A percentile compares a stretch with the other conserved stretches of the same genome.
Conservation (phyloP, 2,329 filamentous ascomycete species). For the Ilyonectria robusta region DNA sequence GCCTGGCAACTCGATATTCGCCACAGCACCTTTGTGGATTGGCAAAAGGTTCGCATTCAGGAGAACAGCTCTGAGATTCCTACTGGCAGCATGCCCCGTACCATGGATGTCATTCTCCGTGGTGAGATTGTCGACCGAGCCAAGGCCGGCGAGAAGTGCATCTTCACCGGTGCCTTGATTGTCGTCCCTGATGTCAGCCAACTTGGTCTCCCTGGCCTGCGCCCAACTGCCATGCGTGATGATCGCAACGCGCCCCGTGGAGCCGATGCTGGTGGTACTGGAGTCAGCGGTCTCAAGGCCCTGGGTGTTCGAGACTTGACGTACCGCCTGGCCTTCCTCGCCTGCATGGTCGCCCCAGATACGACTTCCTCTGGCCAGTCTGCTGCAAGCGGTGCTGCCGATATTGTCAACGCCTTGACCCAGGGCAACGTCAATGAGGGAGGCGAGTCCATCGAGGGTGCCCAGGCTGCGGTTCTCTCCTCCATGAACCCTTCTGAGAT, state of each 20-base stretch:
- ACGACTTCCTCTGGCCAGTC: conserved; percentile 84
- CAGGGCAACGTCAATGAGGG: conserved; percentile 72
- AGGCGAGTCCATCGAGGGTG: conserved; percentile 82
- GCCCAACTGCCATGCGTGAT: conserved; percentile 87
- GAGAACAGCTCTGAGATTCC: conserved; percentile 99
- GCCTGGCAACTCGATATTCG: conserved; percentile 98
- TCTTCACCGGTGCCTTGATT: conserved; percentile 96
- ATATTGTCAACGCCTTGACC: conserved; percentile 88
- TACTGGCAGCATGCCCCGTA: conserved; percentile 97
- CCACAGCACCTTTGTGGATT: conserved; percentile 98
- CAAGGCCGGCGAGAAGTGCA: conserved; percentile 97
- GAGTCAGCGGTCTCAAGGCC: conserved; percentile 89
- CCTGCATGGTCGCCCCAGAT: conserved; percentile 96
- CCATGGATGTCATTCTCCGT: conserved; percentile 95
- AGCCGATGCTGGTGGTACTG: conserved; percentile 85
- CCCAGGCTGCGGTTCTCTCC: conserved; percentile 88
- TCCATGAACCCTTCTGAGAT: conserved; percentile 91
- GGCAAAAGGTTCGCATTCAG: conserved; percentile 98
- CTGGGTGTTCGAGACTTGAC: conserved; percentile 96
- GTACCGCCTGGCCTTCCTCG: conserved; percentile 95
- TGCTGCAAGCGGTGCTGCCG: conserved; percentile 74
- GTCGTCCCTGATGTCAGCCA: conserved; percentile 98
- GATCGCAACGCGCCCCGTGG: conserved; percentile 80
- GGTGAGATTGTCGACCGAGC: conserved; percentile 98
- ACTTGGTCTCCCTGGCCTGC: conserved; percentile 87